Base-by-base conservation (phyloP, 805 yeast species). In the Saccharomycopsis synnaedendra region DNA sequence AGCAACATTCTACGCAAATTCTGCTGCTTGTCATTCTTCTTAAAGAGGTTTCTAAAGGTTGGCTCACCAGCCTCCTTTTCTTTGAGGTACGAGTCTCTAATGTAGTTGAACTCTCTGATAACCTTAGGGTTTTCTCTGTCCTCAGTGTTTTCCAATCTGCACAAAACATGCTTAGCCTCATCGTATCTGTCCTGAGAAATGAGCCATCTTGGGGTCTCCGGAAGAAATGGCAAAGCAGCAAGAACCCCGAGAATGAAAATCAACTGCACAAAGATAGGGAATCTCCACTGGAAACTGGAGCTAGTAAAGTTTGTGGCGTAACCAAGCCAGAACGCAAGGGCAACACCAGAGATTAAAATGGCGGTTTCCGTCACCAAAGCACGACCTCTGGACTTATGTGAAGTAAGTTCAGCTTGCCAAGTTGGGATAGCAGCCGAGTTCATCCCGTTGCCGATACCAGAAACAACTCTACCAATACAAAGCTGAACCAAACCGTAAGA, bases 391-490 rank as follows among this genome's bases (percentile, higher is more conserved):
- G 67, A 70, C 50, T 73, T 75, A 5, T 85, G 74, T 51, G 73
- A 74, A 39, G 87, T 74, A 62, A 78, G 72, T 63, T 85, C 94
- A 1, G 89, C 72, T 60, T 82, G 89, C 77, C 83, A 84, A 53
- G 80, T 79, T 10, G 94, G 93, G 46, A 82, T 80, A 32, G 88
- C 79, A 9, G 88, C 76, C 7, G 88, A 80, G 60, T 76, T 76
- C 59, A 82, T 61, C 50, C 93, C 90, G 53, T 78, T 82, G 56
- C 90, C 93, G 42, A 82, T 55, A 54, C 93, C 87, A 27, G 84
- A 74, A 32, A 78, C 58, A 41, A 80, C 76, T 67, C 94, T 75
- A 19, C 85, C 89, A 53, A 80, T 64, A 46, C 30, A 43, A 48
- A 69, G 64, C 60, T 69, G 73, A 29, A 65, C 68, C 28, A 61